Conservation (phyloP, 768 basidiomycete species). For the Dioszegia hungarica region DNA sequence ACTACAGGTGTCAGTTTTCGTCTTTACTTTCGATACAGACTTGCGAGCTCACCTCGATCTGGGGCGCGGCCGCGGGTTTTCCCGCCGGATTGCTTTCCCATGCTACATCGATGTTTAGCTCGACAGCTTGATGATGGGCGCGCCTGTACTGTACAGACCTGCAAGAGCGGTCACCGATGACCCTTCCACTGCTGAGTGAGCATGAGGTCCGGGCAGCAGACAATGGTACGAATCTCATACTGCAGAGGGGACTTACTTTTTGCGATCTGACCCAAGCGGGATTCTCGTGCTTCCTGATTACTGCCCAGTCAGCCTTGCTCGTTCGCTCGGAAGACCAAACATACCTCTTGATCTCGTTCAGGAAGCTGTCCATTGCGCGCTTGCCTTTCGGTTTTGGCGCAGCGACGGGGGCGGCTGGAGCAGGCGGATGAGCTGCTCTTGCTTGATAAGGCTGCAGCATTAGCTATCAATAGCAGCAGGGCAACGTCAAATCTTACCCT, state of each 20-base stretch:
- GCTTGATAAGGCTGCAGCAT: not conserved
- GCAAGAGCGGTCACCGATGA: slow-evolving; percentile 88
- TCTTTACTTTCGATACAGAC: not conserved
- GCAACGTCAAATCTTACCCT: not conserved
- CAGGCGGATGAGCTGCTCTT: slow-evolving; percentile 61
- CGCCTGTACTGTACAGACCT: slow-evolving; percentile 53
- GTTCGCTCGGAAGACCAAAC: slow-evolving; percentile 12
- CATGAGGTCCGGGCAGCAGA: not conserved
- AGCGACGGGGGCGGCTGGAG: slow-evolving; percentile 44
- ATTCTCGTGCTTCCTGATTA: slow-evolving; percentile 87
- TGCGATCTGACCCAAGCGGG: slow-evolving; percentile 56
- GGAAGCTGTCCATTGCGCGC: slow-evolving; percentile 89
- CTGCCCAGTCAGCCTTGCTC: slow-evolving; percentile 52
- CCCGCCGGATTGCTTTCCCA: slow-evolving; percentile 81
- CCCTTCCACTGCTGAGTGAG: slow-evolving; percentile 36
- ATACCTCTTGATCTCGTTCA: slow-evolving; percentile 92
- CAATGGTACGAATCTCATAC: too few relatives aligned
- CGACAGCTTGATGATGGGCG: not conserved
- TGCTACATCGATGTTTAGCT: slow-evolving; percentile 52
- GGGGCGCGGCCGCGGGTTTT: slow-evolving; percentile 61
- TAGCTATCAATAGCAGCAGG: slow-evolving; percentile 4
- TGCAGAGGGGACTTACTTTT: slow-evolving; percentile 32
- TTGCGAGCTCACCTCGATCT: slow-evolving; percentile 63
- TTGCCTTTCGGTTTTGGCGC: slow-evolving; percentile 80
- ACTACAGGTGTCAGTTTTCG: slow-evolving; percentile 44